Evolutionary conservation across 306 rosid genomes (phyloP), one percentile per base, ranked within the genome.

Genomic region (Fagus sylvatica): DNA sequence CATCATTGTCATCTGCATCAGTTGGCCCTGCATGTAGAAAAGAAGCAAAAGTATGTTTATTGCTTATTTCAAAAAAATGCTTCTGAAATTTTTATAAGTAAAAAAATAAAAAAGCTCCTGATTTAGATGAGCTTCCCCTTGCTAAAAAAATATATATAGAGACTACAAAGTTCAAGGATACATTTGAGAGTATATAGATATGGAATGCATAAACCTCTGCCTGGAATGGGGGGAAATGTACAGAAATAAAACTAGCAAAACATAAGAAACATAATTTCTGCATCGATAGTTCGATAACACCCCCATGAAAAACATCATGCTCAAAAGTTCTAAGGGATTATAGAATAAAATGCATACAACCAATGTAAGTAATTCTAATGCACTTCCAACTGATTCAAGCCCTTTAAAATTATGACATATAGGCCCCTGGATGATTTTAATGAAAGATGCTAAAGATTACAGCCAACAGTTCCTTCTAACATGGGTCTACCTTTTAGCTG

Each of bases 1-100:
- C 98, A 94, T 94, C 97, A 94, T 89, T 42, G 95, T 92, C 89
- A 92, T 86, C 85, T 95, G 98, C 98, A 91, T 87, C 85, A 95
- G 71, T 56, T 76, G 84, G 76, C 98, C 98, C 98, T 95, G 73
- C 71, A 80, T 5, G 46, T 8, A 56, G n/a, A 57, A 59, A 71
- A 36, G 10, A 36, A 55, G 30, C 67, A 32, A 39, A 66, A 60
- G 40, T 43, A 46, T 40, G 15, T 34, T 71, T 1, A 16, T 55
- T 56, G 16, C 28, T 19, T 19, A 64, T 42, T 69, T 40, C 17
- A 22, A 1, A 57, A n/a, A 30, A 22, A n/a, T 46, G 51, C 4
- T 46, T 46, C 8, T 32, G 43, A 62, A 2, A 34, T 62, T 46
- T 46, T 46, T 46, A 15, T 12, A 8, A 46, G 51, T 12, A 8